Evolutionary conservation across 768 basidiomycete genomes (phyloP), one percentile per base, ranked within the genome.

Genomic region (Mrakia frigida): DNA sequence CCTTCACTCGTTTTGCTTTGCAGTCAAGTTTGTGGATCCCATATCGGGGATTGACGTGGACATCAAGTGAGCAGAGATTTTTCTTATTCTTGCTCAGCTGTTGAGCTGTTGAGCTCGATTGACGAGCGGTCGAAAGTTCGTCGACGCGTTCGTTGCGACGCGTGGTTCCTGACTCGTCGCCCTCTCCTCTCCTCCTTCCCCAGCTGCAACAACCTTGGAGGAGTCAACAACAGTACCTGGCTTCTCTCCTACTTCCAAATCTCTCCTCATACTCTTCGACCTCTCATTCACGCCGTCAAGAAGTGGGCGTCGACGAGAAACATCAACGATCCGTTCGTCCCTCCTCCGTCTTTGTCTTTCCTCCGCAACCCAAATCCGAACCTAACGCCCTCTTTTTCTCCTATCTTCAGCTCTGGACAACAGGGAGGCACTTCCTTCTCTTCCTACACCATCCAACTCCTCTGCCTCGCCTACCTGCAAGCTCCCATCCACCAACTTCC

Each of bases 221-320:
- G 74, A 16, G 37, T 46, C 28, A 59, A 75, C 67, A 75, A 75
- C 69, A 75, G 67, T 53, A 28, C 37, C n/a, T 56, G 68, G 37
- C 52, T 75, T 10, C 65, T 69, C 28, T 75, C 74, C 10, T 75
- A 75, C 59, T 56, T 67, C 37, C 67, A 70, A 16, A 35, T 75
- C 3, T 28, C 69, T 1, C 74, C 74, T 9, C 69, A 75, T 41
- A 68, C 74, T 2, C 74, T 75, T 33, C 74, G 74, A 16, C 74
- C 74, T 52, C 67, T 75, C 11, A 52, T 75, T 41, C 65, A 75
- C 56, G 68, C 69, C 56, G 74, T 75, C 69, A 75, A 75, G 74
- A 37, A 56, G 31, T 75, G 74, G 74, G 74, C 65, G 31, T 70
- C 53, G 21, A 52, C 69, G 21, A 46, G 74, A 13, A 37, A 52